Evolutionary conservation across 148 eudicot genomes (phyloP), one percentile per base, ranked within the genome.

Genomic region (Polygonum aviculare): DNA sequence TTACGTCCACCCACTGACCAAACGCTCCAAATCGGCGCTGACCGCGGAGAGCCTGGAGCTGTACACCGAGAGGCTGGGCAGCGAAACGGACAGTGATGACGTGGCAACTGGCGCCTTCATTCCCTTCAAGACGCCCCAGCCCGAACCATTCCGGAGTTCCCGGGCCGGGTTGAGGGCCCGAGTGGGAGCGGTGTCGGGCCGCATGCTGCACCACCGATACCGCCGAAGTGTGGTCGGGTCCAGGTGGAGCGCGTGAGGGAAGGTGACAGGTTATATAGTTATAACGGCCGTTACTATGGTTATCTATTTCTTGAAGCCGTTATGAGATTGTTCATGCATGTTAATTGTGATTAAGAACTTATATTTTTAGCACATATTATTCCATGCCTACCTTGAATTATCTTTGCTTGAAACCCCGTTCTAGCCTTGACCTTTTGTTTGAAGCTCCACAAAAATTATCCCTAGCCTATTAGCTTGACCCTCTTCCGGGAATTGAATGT

Each of bases 1-100:
- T 48, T 90, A 84, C 67, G 81, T 90, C 45, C 89, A 87, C 77
- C 93, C 91, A 3, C 78, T 83, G 3, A 78, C 10, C 0, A 84
- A 79, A 82, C 82, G 73, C 21, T 83, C 85, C 18, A 44, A 86
- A 40, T 78, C 78, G 15, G 12, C 76, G 7, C 78, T 90, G 21
- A 86, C 87, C 79, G 59, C 69, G 31, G 82, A 77, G 74, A 81
- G 90, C 88, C 78, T 90, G 45, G 93, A 87, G 77, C 87, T 90
- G 90, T 90, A 91, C 81, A 90, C 93, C 0, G 93, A 90, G 73
- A 84, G 89, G 72, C 76, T 90, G 69, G 93, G 93, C 5, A 84
- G 83, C 51, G 93, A 89, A 67, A 85, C 93, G 0, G 93, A 90
- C 0, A 81, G 76, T n/a, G n/a, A n/a, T 36, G 72, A 69, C 59